Base-by-base conservation (phyloP, 1,284 basidiomycete species). In the Thelephora terrestris region DNA sequence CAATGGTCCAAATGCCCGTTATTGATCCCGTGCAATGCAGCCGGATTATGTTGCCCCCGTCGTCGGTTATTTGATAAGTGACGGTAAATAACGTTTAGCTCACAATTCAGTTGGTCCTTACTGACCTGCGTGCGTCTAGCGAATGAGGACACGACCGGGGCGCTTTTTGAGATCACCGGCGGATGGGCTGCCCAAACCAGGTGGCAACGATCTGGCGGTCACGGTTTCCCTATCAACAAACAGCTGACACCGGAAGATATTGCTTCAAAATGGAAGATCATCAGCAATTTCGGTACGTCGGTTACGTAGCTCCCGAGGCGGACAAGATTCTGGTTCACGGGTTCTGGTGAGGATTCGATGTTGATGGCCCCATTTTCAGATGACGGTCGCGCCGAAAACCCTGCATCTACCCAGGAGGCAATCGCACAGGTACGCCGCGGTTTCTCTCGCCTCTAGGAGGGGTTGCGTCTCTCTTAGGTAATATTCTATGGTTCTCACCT, bases 121-220 rank as follows among this genome's bases (percentile, higher is more conserved):
- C 27, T n/a, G 25, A 46, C 40, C 23, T 24, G 14, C 1, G 7
- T 23, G 21, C 16, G 21, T 18, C 4, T 49, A 75, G 83, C 79
- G 47, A 91, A 92, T 59, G 76, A 76, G 25, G 76, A 85, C 49
- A 83, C 82, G 23, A 82, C 86, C 16, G 88, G 89, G 21, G 71
- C 73, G 21, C 64, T 99, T 47, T 95, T 94, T 63, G 95, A 99
- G 67, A 79, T 94, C 38, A 81, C 79, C 18, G 95, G 90, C 40
- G 96, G 95, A 2, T 97, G 92, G 89, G 85, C 87, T 12, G 91
- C 91, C 5, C 83, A 93, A 61, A 84, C 90, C 38, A 78, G 95
- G 54, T 99, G 95, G 94, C 88, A 98, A 68, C 82, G 93, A 37
- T 75, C 91, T 7, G 86, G 84, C 24, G 96, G 95, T 6, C 65